Evolutionary conservation across 2,329 filamentous ascomycete genomes (phyloP), one percentile per base, ranked within the genome.

Genomic region (Macroventuria anomochaeta): DNA sequence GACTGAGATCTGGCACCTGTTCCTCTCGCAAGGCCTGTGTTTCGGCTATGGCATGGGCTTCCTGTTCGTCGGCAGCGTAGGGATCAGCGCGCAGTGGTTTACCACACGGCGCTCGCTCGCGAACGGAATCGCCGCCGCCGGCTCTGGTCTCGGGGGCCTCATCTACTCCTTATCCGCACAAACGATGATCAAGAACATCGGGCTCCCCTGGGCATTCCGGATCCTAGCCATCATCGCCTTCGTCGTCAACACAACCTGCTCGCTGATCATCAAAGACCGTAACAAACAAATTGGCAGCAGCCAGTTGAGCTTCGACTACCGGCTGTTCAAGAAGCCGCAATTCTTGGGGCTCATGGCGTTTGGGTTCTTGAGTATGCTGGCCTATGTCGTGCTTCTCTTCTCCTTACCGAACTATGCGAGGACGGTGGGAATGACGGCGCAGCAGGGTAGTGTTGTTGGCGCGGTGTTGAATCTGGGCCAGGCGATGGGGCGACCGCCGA

Each of bases 1-100:
- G 0, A 77, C 70, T 13, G 67, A 84, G 50, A 86, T 90, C 52
- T 93, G 89, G 87, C 89, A 93, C 29, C 80, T 95, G 0, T 86
- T 92, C 52, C 80, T 93, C 0, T 84, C 82, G 5, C 90, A 93
- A 68, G 90, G 90, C 4, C 67, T 93, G 2, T 84, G 86, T 47
- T 93, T 93, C 58, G 90, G 90, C n/a, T 72, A 88, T 18, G 90
- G 89, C 3, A 88, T 93, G 82, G 90, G 90, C 0, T 87, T 93
- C 52, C 77, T 88, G 8, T 93, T 92, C 68, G 88, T 89, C 0
- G 84, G 84, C 0, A 85, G 81, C 4, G 87, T 88, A 3, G 84
- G 83, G 28, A 83, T 91, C 10, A 79, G 88, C 0, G 83, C 88
- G 2, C 88, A 92, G 69, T 92, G 88, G 88, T 93, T 93, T 67